Percentiles rank a stretch among this genome's conserved stretches.
Conservation (phyloP, 208 protist species). For the Lotmaria passim region DNA sequence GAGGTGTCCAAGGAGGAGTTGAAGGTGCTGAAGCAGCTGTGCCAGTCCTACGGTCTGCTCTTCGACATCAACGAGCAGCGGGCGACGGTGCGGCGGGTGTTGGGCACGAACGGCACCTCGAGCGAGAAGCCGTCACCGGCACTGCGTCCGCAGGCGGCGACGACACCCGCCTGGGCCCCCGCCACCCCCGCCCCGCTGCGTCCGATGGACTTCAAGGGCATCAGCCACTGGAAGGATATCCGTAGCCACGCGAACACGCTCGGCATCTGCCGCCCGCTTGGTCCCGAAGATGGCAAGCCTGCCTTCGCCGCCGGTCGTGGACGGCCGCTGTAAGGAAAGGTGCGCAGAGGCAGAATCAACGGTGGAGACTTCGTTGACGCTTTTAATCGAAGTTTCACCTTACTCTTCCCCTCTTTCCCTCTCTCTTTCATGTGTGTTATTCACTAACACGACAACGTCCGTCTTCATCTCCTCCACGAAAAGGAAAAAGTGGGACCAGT, state of each 20-base stretch:
- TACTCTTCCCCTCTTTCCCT: no score
- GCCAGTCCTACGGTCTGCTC: slow-evolving; percentile 68
- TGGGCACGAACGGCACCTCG: slow-evolving; percentile 34
- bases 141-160: slow-evolving; percentile 40
- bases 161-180: slow-evolving; percentile 44
- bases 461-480: no score
- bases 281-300: slow-evolving; percentile 54
- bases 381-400: no score
- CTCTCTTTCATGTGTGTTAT: no score
- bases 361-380: no score
- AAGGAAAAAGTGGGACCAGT: no score
- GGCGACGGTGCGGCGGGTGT: slow-evolving; percentile 70
- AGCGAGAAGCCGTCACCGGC: slow-evolving; percentile 70
- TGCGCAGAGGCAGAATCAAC: background rate
- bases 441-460: no score
- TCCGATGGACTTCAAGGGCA: slow-evolving; percentile 80
- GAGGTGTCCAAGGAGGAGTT: slow-evolving; percentile 75
- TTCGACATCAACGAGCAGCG: slow-evolving; percentile 64
- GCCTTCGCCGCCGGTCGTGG: slow-evolving; percentile 74
- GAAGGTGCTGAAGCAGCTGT: slow-evolving; percentile 80
- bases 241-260: slow-evolving; percentile 42
- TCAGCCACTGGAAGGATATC: slow-evolving; percentile 77
- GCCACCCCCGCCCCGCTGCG: slow-evolving; percentile 59
- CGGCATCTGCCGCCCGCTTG: slow-evolving; percentile 59
- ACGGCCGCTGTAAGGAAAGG: slow-evolving; percentile 35